A percentile compares a stretch with the other conserved stretches of the same genome.
Evolutionary conservation across 2,329 filamentous ascomycete genomes (phyloP).

Genomic region (Pseudonectria buxi): DNA sequence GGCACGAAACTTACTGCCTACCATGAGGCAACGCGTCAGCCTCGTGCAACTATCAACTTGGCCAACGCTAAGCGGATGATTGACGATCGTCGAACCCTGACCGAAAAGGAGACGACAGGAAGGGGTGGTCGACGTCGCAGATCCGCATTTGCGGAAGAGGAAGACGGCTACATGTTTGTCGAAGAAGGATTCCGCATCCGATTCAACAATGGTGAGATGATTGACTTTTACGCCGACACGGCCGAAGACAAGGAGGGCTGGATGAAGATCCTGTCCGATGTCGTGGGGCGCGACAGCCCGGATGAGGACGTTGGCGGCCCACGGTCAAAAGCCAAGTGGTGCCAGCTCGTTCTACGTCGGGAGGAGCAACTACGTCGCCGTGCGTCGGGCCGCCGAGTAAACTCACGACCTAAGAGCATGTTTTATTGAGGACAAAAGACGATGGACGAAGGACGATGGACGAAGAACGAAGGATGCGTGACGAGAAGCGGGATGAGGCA

Average conservation of each 20-base stretch:
- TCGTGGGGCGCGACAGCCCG: slow-evolving; percentile 49
- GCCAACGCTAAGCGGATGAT: slow-evolving; percentile 89
- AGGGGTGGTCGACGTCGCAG: slow-evolving; percentile 76
- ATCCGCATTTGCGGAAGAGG: slow-evolving; percentile 94
- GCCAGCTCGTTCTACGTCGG: slow-evolving; percentile 58
- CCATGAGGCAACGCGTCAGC: slow-evolving; percentile 91
- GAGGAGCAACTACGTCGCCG: slow-evolving; percentile 53
- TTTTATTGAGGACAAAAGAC: slow-evolving; percentile 32
- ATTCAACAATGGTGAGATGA: slow-evolving; percentile 96
- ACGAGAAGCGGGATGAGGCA: slow-evolving; percentile 14
- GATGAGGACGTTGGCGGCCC: slow-evolving; percentile 39
- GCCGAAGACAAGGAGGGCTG: slow-evolving; percentile 83
- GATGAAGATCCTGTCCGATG: slow-evolving; percentile 82
- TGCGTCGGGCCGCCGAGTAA: slow-evolving; percentile 44
- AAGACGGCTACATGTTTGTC: slow-evolving; percentile 99
- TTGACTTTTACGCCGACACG: slow-evolving; percentile 96
- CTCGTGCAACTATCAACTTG: slow-evolving; percentile 93
- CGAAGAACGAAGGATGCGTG: slow-evolving; percentile 1
- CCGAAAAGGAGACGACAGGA: slow-evolving; percentile 73
- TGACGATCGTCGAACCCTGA: slow-evolving; percentile 79
- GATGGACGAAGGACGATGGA: slow-evolving; percentile 1
- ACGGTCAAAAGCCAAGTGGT: slow-evolving; percentile 54
- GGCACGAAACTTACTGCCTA: slow-evolving; percentile 91
- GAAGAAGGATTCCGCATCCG: slow-evolving; percentile 98
- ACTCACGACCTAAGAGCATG: slow-evolving; percentile 54